Base-by-base conservation (phyloP, 345 rosid species). In the Euphorbia tirucalli region DNA sequence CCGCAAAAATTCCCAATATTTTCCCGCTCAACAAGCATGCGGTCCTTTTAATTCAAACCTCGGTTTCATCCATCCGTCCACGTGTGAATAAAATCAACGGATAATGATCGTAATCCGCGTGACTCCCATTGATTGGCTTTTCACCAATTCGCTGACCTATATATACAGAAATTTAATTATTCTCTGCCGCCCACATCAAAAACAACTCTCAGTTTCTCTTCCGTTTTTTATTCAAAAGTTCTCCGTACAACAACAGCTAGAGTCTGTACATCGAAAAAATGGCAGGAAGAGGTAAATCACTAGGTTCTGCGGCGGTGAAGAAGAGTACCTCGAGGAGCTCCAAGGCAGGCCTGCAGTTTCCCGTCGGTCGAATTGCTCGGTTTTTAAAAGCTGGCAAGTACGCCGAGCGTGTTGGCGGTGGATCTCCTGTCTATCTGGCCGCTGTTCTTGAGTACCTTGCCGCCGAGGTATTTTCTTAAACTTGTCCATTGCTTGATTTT, bases 371-470 rank as follows among this genome's bases (percentile, higher is more conserved):
- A 86, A 91, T 93, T 68, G 98, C 97, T 41, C 80, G 98, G 11
- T 93, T 93, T 79, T 84, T 93, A 44, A 93, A 93, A 84, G 98
- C 96, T 61, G 98, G 98, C 8, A 93, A 93, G 82, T 93, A 93
- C 69, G 98, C 98, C 32, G 98, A 90, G 56, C 94, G 97, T 19
- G 96, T 92, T 2, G 97, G 97, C 8, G 97, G 96, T 39, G 97
- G 94, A 6, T 95, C 97, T 46, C 98, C 98, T 13, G 97, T 93
- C 50, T 93, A 93, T 71, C 98, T 89, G 25, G 98, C 97, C 32
- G 97, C 98, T 67, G 97, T 93, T 18, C 97, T 93, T 8, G 98
- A 93, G 59, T 93, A 93, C 66, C 89, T 93, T 1, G 98, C 98
- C 25, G 97, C 98, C 2, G 98, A 93, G 93, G 98, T 93, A 31